These are phyloP conservation scores for Chaetomium sp. DNA, from an alignment of 2,329 filamentous ascomycete genomes.

Conservation along the genomic window DNA sequence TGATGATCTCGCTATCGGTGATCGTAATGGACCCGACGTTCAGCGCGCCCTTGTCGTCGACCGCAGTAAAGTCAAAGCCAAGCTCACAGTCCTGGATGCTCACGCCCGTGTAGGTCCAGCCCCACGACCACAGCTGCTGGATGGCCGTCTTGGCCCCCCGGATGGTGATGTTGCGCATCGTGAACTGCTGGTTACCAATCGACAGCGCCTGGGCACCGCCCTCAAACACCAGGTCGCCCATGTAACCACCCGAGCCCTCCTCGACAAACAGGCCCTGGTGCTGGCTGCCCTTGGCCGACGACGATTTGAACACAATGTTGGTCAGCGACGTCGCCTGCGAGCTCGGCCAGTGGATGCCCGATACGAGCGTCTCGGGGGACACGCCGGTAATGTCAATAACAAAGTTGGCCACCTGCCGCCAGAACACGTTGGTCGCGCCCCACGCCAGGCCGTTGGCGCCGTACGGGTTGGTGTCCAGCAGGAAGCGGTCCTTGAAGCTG, in stretches of 20 bases:
- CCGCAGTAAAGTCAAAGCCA: conserved; percentile 60
- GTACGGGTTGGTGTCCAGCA: conserved; percentile 44
- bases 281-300: conserved; percentile 37
- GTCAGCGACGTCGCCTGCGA: conserved; percentile 55
- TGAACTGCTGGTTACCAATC: conserved; percentile 63
- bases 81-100: conserved; percentile 56
- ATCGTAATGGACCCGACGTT: conserved; percentile 68
- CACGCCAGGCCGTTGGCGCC: conserved; percentile 33
- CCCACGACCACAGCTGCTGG: conserved; percentile 70
- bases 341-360: conserved; percentile 62
- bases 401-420: conserved; percentile 52
- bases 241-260: conserved; percentile 58
- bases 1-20: conserved; percentile 64
- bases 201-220: conserved; percentile 54
- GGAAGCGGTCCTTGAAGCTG: conserved; percentile 38
- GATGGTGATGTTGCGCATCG: conserved; percentile 61
- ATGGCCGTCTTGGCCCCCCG: conserved; percentile 59
- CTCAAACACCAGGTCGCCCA: conserved; percentile 62
- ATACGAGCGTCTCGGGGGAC: conserved; percentile 35
- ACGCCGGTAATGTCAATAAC: conserved; percentile 49
- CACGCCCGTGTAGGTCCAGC: conserved; percentile 65
- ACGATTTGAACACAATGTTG: conserved; percentile 50
- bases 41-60: conserved; percentile 36
- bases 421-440: conserved; percentile 54
- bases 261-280: conserved; percentile 55